Percentiles rank a stretch among this genome's conserved stretches.
Evolutionary conservation across 441 rosid genomes (phyloP).

Genomic region (Erodium moschatum): DNA sequence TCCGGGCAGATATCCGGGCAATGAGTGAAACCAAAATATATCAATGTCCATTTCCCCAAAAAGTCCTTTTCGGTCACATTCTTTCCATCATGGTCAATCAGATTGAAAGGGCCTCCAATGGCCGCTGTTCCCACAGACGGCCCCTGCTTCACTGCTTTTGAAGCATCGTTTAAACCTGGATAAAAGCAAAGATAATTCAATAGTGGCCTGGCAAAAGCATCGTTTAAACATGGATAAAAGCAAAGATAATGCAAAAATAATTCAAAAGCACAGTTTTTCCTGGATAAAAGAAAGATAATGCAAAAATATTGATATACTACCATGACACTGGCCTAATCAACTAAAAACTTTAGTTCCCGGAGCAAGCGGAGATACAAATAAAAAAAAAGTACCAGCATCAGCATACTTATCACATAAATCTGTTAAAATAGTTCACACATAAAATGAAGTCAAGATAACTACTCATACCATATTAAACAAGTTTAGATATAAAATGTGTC

Average conservation of each 20-base stretch:
- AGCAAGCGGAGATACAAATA: too few species aligned
- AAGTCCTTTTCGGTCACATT: conserved; percentile 66
- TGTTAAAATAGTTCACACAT: too few species aligned
- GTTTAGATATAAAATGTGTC: too few species aligned
- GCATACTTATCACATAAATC: too few species aligned
- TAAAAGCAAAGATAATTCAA: conserved; percentile 13
- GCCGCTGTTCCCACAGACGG: conserved; percentile 91
- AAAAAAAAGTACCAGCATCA: too few species aligned
- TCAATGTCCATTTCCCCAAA: conserved; percentile 69
- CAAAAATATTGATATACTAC: too few species aligned
- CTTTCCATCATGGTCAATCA: conserved; percentile 74
- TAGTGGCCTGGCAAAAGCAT: conserved; percentile 32
- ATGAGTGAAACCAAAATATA: conserved; percentile 94
- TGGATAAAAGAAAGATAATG: conserved; percentile 25
- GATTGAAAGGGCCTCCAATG: conserved; percentile 86
- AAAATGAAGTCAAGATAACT: too few species aligned
- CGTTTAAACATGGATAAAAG: conserved; percentile 48
- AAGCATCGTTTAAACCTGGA: conserved; percentile 59
- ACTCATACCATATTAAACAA: too few species aligned
- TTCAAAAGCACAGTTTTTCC: too few species aligned
- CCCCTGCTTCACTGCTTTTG: conserved; percentile 74
- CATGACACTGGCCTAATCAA: neutral
- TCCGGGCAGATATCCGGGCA: conserved; percentile 98
- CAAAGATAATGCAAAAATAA: conserved; percentile 14
- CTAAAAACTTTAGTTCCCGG: too few species aligned